Evolutionary conservation across 2,329 filamentous ascomycete genomes (phyloP).

Genomic region (Alternaria arbusti): DNA sequence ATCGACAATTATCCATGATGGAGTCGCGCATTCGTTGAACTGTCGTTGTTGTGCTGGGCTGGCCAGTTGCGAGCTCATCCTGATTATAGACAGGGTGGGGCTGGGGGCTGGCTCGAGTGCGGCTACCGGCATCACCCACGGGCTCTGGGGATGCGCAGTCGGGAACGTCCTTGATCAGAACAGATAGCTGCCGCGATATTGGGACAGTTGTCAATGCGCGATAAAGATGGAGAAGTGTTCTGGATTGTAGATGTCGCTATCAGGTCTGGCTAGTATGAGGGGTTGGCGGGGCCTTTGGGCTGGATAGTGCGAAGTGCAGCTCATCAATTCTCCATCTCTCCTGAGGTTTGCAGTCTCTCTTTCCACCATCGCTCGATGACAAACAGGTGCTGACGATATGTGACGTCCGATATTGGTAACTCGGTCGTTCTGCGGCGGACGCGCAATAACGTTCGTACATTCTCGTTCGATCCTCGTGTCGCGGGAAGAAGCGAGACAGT

Average conservation of each 20-base stretch:
- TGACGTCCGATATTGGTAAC: not conserved
- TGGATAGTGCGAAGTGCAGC: not conserved
- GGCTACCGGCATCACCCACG: slow-evolving; percentile 5
- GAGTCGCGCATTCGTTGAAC: not conserved
- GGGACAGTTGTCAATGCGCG: slow-evolving; percentile 11
- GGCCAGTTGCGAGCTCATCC: not conserved
- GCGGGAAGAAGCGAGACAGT: not conserved
- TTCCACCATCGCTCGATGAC: not conserved
- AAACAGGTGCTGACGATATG: not conserved
- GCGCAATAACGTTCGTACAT: slow-evolving; percentile 1
- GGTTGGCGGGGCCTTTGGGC: slow-evolving; percentile 4
- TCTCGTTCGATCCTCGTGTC: not conserved
- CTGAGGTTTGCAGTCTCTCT: not conserved
- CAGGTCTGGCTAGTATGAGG: not conserved
- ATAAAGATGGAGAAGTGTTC: slow-evolving; percentile 10
- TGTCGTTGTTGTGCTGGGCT: not conserved
- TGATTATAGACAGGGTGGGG: not conserved
- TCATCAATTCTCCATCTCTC: not conserved
- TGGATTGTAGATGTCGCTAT: slow-evolving; percentile 7
- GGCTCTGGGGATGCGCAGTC: not conserved
- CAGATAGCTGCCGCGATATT: not conserved
- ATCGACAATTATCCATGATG: not conserved
- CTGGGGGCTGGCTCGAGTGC: not conserved
- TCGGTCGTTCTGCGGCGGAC: slow-evolving; percentile 11
- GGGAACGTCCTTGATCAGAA: not conserved